Base-by-base conservation (phyloP, 208 protist species). In the Trypanosoma lewisi region DNA sequence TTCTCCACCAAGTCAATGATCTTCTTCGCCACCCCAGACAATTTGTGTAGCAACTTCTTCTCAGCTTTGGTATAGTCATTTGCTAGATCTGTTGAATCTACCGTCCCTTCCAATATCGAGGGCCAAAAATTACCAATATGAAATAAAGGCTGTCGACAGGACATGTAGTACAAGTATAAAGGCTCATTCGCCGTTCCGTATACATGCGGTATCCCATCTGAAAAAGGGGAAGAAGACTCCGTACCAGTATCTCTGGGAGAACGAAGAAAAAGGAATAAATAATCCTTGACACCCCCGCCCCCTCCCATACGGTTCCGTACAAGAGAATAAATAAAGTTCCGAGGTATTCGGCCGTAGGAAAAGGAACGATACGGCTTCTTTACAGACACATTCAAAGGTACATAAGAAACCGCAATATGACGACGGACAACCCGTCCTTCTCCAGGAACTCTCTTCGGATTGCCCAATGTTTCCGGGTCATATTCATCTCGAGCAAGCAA, bases 161-260 rank as follows among this genome's bases (percentile, higher is more conserved):
- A 71, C 31, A 61, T 75, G 64, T 88, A 85, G 41, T 70, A 77
- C 8, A 78, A 48, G 58, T 78, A 82, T 19, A 85, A 63, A 16
- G 75, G 64, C 45, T 82, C 73, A 7, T 59, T 52, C 1, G 73
- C 55, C 3, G 73, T 49, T 28, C 75, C 82, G 28, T 82, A 68
- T 39, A 85, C 56, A 48, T 52, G 60, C 53, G 83, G 61, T 31
- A 71, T 65, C 11, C 75, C 82, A 63, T 84, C 77, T 2, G 75
- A 36, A 28, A 83, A 61, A 21, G 34, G 7, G 39, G n/a, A 17
- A 27, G 61, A 17, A 27, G 28, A 12, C n/a, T 52, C 19, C 1
- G 16, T 21, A 4, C 19, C 19, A 42, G 31, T 23, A 28, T 12
- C 14, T 28, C 33, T 14, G 0, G 41, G 33, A 28, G 17, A 23